A percentile compares a stretch with the other conserved stretches of the same genome.
These are phyloP conservation scores for Elongisporangium prolatum DNA, from an alignment of 352 stramenopile species.

Conservation along the genomic window DNA sequence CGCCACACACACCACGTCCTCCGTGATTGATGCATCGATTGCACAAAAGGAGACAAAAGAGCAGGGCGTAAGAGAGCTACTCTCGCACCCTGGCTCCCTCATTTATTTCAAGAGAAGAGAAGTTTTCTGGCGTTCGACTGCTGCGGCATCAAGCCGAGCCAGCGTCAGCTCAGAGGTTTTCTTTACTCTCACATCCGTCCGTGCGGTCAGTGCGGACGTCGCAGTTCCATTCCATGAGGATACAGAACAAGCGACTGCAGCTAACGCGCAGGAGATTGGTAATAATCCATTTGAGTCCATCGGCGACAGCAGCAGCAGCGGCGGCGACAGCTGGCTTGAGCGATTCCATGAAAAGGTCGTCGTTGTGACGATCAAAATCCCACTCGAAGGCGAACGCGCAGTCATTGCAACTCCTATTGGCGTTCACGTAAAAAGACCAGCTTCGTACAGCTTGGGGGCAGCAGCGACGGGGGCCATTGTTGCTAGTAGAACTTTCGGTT, in stretches of 20 bases:
- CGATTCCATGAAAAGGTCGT: neutral
- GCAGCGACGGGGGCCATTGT: slow-evolving; percentile 66
- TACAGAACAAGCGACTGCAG: neutral
- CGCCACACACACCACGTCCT: slow-evolving; percentile 84
- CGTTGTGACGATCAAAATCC: neutral
- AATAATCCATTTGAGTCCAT: slow-evolving; percentile 35
- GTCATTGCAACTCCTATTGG: neutral
- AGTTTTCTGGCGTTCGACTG: slow-evolving; percentile 1
- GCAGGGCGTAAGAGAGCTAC: neutral
- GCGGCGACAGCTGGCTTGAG: neutral
- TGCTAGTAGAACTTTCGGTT: slow-evolving; percentile 80
- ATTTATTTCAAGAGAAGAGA: slow-evolving; percentile 88
- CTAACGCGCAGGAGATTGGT: slow-evolving; percentile 27
- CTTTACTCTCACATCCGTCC: slow-evolving; percentile 88
- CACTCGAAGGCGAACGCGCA: neutral
- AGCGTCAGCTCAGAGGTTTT: slow-evolving; percentile 1
- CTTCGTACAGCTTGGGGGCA: slow-evolving; percentile 21
- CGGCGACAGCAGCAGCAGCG: neutral
- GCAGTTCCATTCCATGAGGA: neutral
- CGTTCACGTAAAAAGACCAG: neutral
- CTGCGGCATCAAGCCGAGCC: neutral
- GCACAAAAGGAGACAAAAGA: slow-evolving; percentile 79
- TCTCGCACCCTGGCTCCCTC: slow-evolving; percentile 30
- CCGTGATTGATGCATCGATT: slow-evolving; percentile 53
- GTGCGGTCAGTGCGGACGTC: slow-evolving; percentile 15